A percentile compares a stretch with the other conserved stretches of the same genome.
phyloP scores from a whole-genome alignment of 768 basidiomycete species.

The Polyporus arcularius region DNA sequence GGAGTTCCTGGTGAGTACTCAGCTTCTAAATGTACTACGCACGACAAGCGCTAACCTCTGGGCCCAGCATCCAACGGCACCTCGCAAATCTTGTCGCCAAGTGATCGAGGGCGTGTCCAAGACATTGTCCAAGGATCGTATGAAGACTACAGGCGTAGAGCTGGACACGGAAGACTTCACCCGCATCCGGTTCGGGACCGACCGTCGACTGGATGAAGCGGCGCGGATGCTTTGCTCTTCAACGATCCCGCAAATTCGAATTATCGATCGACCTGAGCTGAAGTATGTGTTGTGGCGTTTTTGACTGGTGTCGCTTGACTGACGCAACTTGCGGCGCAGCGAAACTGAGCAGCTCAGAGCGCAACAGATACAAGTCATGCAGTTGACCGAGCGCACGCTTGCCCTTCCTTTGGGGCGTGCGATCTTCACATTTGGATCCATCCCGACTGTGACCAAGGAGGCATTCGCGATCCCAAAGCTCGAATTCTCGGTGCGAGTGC shows the following conservation, averaged over 20 bases:
- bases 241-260: constrained; percentile 60
- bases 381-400: constrained; percentile 86
- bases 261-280: constrained; percentile 66
- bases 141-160: constrained; percentile 69
- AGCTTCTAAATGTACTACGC: constrained; percentile 7
- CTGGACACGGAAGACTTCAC: constrained; percentile 73
- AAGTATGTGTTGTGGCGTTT: constrained; percentile 47
- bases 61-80: constrained; percentile 49
- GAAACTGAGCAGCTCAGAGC: constrained; percentile 88
- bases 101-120: constrained; percentile 50
- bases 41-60: not conserved
- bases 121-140: constrained; percentile 55
- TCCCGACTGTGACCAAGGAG: constrained; percentile 73
- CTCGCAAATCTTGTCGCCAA: constrained; percentile 51
- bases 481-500: constrained; percentile 72
- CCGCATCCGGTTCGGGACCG: constrained; percentile 86
- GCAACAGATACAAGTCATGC: constrained; percentile 77
- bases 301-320: not conserved
- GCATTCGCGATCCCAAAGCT: constrained; percentile 79
- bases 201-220: constrained; percentile 89
- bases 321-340: constrained; percentile 39
- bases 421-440: constrained; percentile 87
- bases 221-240: constrained; percentile 89
- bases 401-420: constrained; percentile 88
- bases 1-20: constrained; percentile 53